Conservation (phyloP, 1,284 basidiomycete genomes). For the Calocybe gambosa region DNA sequence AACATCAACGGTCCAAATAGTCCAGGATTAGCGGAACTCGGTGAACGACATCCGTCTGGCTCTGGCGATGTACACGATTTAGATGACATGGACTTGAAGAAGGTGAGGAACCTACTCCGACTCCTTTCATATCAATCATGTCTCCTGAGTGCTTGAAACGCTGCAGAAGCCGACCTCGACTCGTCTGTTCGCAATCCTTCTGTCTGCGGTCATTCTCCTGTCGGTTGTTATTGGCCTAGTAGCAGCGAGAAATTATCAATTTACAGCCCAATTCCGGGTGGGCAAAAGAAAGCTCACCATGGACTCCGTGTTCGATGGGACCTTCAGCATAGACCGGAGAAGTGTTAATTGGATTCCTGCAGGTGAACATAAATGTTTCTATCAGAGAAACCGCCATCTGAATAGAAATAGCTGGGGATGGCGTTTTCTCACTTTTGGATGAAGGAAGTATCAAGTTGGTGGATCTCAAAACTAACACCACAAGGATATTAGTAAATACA, state of each 20-base stretch:
- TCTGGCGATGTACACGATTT: constrained; percentile 3
- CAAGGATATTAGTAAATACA: constrained; percentile 52
- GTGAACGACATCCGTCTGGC: constrained; percentile 10
- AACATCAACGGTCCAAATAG: constrained; percentile 16
- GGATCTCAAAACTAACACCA: constrained; percentile 71
- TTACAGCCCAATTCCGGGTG: constrained; percentile 42
- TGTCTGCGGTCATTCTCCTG: constrained; percentile 48
- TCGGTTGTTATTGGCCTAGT: constrained; percentile 63
- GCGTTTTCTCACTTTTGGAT: constrained; percentile 70
- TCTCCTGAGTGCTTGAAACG: neutral
- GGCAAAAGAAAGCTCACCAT: constrained; percentile 70
- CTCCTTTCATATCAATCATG: neutral
- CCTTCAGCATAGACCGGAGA: constrained; percentile 50
- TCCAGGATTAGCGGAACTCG: constrained; percentile 26
- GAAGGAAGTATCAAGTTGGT: constrained; percentile 68
- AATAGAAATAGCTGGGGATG: constrained; percentile 70
- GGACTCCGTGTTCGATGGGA: constrained; percentile 88
- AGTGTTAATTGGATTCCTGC: constrained; percentile 80
- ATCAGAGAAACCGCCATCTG: constrained; percentile 13
- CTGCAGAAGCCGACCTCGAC: constrained; percentile 32
- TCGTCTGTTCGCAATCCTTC: constrained; percentile 47
- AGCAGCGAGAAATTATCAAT: constrained; percentile 64
- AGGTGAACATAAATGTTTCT: constrained; percentile 40
- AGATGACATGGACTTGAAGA: constrained; percentile 11
- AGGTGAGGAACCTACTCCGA: constrained; percentile 4